Conservation (phyloP, 345 rosid species). For the Eucalyptus sp. region DNA sequence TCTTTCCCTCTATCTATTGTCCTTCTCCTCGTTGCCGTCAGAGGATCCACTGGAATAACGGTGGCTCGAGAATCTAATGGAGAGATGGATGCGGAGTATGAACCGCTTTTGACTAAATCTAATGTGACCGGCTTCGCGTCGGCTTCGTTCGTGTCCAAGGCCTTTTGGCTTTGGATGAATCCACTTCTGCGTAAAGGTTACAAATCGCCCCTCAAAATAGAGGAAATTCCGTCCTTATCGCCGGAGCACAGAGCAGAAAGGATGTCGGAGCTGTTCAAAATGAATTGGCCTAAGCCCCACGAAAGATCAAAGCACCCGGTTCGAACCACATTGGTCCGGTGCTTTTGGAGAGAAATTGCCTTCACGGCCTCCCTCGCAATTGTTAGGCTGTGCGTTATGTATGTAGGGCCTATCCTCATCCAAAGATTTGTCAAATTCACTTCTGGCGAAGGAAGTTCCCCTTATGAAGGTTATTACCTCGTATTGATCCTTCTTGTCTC, state of each 20-base stretch:
- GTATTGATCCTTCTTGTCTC: conserved; percentile 59
- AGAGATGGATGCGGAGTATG: conserved; percentile 13
- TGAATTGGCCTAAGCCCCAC: conserved; percentile 64
- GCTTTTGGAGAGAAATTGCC: conserved; percentile 72
- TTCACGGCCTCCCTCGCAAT: conserved; percentile 73
- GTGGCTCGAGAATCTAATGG: conserved; percentile 11
- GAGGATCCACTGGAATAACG: conserved; percentile 60
- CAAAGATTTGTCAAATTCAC: conserved; percentile 78
- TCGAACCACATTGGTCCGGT: conserved; percentile 48
- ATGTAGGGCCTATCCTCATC: conserved; percentile 75
- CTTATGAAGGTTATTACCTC: conserved; percentile 75
- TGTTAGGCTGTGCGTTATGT: conserved; percentile 58
- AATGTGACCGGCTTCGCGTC: conserved; percentile 53
- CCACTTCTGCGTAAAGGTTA: conserved; percentile 72
- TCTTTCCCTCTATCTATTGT: conserved; percentile 44
- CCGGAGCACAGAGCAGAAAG: conserved; percentile 71
- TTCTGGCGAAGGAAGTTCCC: conserved; percentile 63
- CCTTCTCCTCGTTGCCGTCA: conserved; percentile 39
- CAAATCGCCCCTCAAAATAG: conserved; percentile 58
- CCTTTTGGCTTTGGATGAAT: conserved; percentile 93
- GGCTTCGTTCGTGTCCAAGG: conserved; percentile 53
- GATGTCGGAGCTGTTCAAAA: conserved; percentile 50
- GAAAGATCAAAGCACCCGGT: conserved; percentile 62
- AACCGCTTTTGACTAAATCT: conserved; percentile 25
- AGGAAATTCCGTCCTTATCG: conserved; percentile 65